Base-by-base conservation (phyloP, 164 flowering plant genomes). In the Sedum album region DNA sequence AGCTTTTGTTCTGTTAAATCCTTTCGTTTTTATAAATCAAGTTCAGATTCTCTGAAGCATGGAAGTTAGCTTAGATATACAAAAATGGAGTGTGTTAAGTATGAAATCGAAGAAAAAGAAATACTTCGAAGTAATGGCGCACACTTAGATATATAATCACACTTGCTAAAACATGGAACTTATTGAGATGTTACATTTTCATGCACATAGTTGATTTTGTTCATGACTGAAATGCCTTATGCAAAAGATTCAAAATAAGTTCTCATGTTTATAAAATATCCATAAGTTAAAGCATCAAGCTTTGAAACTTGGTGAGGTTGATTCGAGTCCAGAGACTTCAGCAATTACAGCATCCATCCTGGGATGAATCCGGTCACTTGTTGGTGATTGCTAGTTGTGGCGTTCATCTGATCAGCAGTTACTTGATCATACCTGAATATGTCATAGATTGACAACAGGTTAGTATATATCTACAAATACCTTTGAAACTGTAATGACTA, bases 331-430 rank as follows among this genome's bases (percentile, higher is more conserved):
- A 53, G 28, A 53, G 7, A 7, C 38, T 53, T n/a, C 25, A 20
- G 2, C 28, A 23, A 53, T 53, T 30, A 81, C 31, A 78, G 80
- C 81, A 81, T 81, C 80, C 83, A 81, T 18, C 83, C 83, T 8
- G 83, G 83, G 44, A 80, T 74, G 53, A 78, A 81, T 6, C 83
- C 79, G 53, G 35, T 76, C 39, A 73, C 80, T 65, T 78, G 76
- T 65, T 78, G 76, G 31, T 78, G 79, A 63, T 70, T 68, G 65
- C 71, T 76, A 66, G 65, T 69, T 67, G 79, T 60, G 5, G 74
- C 44, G 2, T 71, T 65, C 68, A 76, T 72, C 70, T 76, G 78
- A 57, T 74, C 78, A 42, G 79, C 73, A 41, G 55, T 67, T 6
- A 46, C 76, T 17, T 72, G 49, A 39, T 65, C 66, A 49, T 81